These are phyloP conservation scores for Serendipita sp. DNA, from an alignment of 768 basidiomycete species.

Conservation along the genomic window DNA sequence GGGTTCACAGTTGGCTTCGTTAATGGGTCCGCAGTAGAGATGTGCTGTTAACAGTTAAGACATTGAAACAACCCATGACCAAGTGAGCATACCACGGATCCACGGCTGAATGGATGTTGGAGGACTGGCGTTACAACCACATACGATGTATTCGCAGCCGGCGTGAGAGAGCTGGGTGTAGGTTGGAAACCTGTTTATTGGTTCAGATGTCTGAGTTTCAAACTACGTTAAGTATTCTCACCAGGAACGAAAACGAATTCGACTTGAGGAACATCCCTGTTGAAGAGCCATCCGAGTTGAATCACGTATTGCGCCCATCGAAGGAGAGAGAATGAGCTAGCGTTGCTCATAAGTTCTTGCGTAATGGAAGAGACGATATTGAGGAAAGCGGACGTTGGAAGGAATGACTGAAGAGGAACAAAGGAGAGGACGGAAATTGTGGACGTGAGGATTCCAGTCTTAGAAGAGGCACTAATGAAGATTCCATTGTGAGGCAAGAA, in stretches of 20 bases:
- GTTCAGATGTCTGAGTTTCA: not conserved
- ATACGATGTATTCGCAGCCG: not conserved
- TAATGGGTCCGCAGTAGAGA: constrained; percentile 21
- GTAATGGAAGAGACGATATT: not conserved
- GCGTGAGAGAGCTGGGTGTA: not conserved
- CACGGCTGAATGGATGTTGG: constrained; percentile 9
- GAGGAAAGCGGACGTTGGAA: constrained; percentile 16
- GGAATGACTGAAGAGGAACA: constrained; percentile 9
- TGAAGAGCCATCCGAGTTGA: constrained; percentile 7
- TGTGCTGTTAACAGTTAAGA: constrained; percentile 10
- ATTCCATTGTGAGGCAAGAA: not conserved
- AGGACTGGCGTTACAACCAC: not conserved
- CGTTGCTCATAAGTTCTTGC: not conserved
- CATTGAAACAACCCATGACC: not conserved
- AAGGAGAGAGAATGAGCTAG: not conserved
- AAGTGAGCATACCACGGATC: constrained; percentile 2
- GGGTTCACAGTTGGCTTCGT: constrained; percentile 26
- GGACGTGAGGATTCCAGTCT: constrained; percentile 10
- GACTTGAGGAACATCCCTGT: not conserved
- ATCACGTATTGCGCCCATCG: constrained; percentile 7
- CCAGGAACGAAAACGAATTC: constrained; percentile 7
- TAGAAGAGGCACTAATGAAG: constrained; percentile 4
- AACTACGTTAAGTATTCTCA: not conserved
- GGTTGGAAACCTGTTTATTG: not conserved
- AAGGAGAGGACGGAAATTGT: constrained; percentile 8